Evolutionary conservation across 441 rosid genomes (phyloP), one percentile per base, ranked within the genome.

Genomic region (Adansonia rubrostipa): DNA sequence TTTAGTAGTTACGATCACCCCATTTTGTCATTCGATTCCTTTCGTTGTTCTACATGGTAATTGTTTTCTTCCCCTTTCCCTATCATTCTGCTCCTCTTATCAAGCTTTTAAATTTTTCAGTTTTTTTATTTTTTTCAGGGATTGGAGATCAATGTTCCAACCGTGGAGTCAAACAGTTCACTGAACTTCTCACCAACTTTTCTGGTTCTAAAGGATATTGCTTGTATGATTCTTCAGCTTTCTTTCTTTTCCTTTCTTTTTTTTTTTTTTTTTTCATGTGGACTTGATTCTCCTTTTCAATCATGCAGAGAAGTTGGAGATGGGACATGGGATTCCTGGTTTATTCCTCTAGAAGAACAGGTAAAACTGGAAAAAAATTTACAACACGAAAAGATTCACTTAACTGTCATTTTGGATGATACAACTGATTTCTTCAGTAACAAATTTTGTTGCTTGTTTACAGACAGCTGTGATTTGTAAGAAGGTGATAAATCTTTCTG

Each of bases 181-280:
- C 93, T 56, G 86, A 92, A 80, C 79, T 56, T n/a, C 85, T 93
- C 64, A 61, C 80, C 50, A 75, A 79, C 50, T 84, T 78, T 78
- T 92, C 99, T 66, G 92, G 91, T 62, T 86, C 94, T 70, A 78
- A 89, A 74, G 99, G 97, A 72, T 91, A 65, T 85, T 96, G 99
- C 91, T 47, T 93, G 99, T 91, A 89, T 66, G 91, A n/a, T 79
- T 80, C 20, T 15, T 28, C 42, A 9, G 5, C 11, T 28, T 45
- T 44, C 44, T 64, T 11, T 70, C 28, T 42, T 62, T 74, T 33
- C 24, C 36, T 44, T 47, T 24, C 51, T 20, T 50, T 28, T 24
- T 28, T 62, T 62, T 54, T 69, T 36, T 24, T 4, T 19, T 54
- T 69, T 36, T 24, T 4, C 45, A 17, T 9, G 0, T n/a, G 9